Conservation (phyloP, 495 filamentous ascomycete species). For the Aspergillus indologenus region DNA sequence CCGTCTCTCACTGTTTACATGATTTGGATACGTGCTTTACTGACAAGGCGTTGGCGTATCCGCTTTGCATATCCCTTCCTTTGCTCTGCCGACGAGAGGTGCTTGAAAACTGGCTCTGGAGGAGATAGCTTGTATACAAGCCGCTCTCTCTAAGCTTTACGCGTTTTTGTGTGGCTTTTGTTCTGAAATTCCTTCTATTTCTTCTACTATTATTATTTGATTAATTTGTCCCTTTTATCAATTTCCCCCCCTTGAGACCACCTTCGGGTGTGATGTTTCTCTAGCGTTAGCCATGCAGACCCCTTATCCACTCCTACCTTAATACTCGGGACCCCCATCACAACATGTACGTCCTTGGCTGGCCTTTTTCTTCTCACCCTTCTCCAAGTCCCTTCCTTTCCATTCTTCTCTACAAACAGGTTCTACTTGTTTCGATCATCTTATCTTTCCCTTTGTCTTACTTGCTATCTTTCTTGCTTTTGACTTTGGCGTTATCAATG, state of each 20-base stretch:
- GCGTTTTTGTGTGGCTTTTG: slow-evolving; percentile 21
- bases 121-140: slow-evolving; percentile 34
- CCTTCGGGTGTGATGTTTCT: slow-evolving; percentile 11
- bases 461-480: slow-evolving; percentile 8
- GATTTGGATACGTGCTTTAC: slow-evolving; percentile 35
- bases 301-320: neutral
- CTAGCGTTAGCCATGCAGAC: slow-evolving; percentile 17
- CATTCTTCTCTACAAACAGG: neutral
- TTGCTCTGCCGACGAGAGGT: slow-evolving; percentile 14
- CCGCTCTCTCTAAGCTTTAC: slow-evolving; percentile 29
- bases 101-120: slow-evolving; percentile 11
- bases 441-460: slow-evolving; percentile 9
- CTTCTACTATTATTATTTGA: slow-evolving; percentile 32
- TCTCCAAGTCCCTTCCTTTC: slow-evolving; percentile 8
- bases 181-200: slow-evolving; percentile 31
- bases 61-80: slow-evolving; percentile 33
- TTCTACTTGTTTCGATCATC: slow-evolving; percentile 6
- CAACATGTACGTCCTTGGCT: slow-evolving; percentile 5
- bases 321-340: slow-evolving; percentile 14
- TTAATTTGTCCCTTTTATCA: slow-evolving; percentile 26
- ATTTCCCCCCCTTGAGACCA: neutral
- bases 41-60: slow-evolving; percentile 46
- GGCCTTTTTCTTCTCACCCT: neutral
- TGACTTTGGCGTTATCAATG: slow-evolving; percentile 19
- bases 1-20: slow-evolving; percentile 23